A percentile compares a stretch with the other conserved stretches of the same genome.
These are phyloP conservation scores for Paspalum notatum DNA, from an alignment of 176 grass and related monocot genomes.

Conservation along the genomic window DNA sequence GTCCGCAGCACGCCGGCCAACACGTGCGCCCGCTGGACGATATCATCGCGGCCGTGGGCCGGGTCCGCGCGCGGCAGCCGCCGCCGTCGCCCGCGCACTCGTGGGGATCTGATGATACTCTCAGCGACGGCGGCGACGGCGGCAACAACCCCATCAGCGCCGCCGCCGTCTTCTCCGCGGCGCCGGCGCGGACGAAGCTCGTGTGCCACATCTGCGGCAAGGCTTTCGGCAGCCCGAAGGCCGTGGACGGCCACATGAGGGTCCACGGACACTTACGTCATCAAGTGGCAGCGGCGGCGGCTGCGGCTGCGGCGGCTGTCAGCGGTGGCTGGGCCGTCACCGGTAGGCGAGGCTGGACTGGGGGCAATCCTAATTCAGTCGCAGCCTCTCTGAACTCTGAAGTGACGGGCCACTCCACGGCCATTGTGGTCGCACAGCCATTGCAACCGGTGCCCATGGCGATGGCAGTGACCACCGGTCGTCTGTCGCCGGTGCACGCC, in stretches of 20 bases:
- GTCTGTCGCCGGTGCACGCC: background rate
- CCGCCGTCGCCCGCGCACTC: conserved; percentile 1
- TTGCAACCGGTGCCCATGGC: background rate
- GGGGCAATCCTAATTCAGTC: background rate
- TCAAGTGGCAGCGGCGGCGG: no score
- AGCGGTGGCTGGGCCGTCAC: background rate
- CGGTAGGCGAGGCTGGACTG: conserved; percentile 29
- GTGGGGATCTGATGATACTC: background rate
- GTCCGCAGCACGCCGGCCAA: background rate
- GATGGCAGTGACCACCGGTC: background rate
- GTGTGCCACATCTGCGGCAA: conserved; percentile 16
- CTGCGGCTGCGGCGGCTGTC: background rate
- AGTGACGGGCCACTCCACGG: background rate
- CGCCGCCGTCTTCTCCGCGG: no score
- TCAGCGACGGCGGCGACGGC: conserved; percentile 35
- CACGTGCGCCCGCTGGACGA: background rate
- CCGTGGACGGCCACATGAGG: conserved; percentile 42
- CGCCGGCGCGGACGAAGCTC: background rate
- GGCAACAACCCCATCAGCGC: no score
- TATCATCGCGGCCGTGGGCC: background rate
- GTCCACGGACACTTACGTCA: background rate
- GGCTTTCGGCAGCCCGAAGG: conserved; percentile 13
- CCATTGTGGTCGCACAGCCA: background rate
- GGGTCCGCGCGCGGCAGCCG: background rate
- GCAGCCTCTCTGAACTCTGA: background rate